These are phyloP conservation scores for Phytophthora aleatoria DNA, from an alignment of 352 stramenopile genomes.

Conservation along the genomic window DNA sequence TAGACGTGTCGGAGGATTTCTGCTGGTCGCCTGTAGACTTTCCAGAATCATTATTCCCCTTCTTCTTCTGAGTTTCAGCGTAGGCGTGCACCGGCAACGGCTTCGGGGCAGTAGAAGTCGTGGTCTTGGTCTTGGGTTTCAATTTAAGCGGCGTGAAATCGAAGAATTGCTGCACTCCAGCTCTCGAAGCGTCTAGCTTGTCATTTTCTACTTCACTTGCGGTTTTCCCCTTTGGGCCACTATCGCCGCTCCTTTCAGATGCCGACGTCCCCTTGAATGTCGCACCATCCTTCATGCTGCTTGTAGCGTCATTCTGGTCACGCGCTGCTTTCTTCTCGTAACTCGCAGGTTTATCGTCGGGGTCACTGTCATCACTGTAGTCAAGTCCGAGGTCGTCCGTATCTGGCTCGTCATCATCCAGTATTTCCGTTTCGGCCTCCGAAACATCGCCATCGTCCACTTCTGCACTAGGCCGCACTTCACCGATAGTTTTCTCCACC, in stretches of 20 bases:
- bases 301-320: not conserved
- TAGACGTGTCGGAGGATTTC: not conserved
- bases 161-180: constrained; percentile 48
- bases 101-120: constrained; percentile 25
- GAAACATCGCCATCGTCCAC: constrained; percentile 36
- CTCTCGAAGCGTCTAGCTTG: constrained; percentile 13
- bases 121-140: constrained; percentile 30
- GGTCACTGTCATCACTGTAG: constrained; percentile 45
- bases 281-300: constrained; percentile 1
- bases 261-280: not conserved
- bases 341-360: constrained; percentile 1
- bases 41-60: constrained; percentile 7
- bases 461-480: constrained; percentile 12
- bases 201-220: constrained; percentile 12
- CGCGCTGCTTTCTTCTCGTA: not conserved
- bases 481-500: not conserved
- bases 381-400: constrained; percentile 45
- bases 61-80: constrained; percentile 23
- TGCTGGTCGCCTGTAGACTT: constrained; percentile 9
- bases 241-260: not conserved
- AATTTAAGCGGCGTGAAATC: constrained; percentile 35
- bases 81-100: constrained; percentile 35
- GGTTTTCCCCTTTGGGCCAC: constrained; percentile 5
- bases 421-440: constrained; percentile 43
- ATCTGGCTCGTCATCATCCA: constrained; percentile 37